Evolutionary conservation across 257 asterid species (phyloP), one percentile per base, ranked within the genome.

Genomic region (Solanum chaucha): DNA sequence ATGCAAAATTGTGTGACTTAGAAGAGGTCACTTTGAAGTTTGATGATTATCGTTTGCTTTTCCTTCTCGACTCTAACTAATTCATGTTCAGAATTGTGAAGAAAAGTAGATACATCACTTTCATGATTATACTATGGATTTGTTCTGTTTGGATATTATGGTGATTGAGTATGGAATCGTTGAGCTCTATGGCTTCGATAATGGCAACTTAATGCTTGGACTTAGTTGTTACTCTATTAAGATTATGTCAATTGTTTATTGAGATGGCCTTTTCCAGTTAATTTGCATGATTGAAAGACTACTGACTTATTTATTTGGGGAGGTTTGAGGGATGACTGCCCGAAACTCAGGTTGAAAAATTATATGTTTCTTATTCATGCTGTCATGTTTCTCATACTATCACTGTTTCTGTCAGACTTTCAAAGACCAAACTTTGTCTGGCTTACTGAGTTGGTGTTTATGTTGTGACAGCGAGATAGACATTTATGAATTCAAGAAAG

Each of bases 401-500:
- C 15, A 2, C 35, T 75, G 44, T 83, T 22, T 74, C 46, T 84
- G 22, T 36, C 67, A 13, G n/a, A 36, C 26, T 8, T 46, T 13
- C 19, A 8, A 72, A 74, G 19, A 41, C 8, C 64, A 26, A 55
- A 77, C 73, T 38, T 11, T 67, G 72, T 36, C 70, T 82, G 74
- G 86, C 61, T 36, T 75, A 6, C 55, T 87, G 13, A 72, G 73
- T 48, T 84, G 9, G 84, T 36, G 32, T 36, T 87, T 58, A 71
- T 80, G 38, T 87, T 74, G 36, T 83, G 70, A 86, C 88, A 96
- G 99, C 74, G 92, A 93, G 89, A 96, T 96, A 82, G 94, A 95
- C 77, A 88, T 90, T 82, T 94, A 93, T 86, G 99, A 96, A 89
- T 96, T 96, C 92, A 96, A 90, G 94, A 93, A 94, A 89, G 98